phyloP scores from a whole-genome alignment of 345 rosid genomes.

The Erucastrum elatum region DNA sequence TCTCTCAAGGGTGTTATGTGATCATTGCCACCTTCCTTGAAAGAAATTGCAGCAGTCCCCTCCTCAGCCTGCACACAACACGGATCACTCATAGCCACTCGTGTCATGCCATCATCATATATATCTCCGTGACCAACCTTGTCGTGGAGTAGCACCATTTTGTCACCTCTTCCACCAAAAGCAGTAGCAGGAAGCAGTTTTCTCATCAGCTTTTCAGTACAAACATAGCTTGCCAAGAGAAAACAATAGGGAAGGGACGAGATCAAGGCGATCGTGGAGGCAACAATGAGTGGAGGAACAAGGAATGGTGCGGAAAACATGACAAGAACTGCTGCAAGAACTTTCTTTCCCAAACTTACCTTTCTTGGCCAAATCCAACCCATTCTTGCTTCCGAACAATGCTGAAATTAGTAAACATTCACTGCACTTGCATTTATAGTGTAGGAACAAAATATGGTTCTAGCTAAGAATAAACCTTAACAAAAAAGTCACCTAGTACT shows the following conservation, averaged over 20 bases:
- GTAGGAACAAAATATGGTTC: slow-evolving; percentile 2
- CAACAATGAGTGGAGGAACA: slow-evolving; percentile 64
- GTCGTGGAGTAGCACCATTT: neutral
- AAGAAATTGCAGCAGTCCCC: neutral
- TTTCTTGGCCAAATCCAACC: slow-evolving; percentile 57
- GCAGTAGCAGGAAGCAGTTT: slow-evolving; percentile 54
- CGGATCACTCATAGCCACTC: slow-evolving; percentile 13
- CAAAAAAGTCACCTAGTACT: neutral
- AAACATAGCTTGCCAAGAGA: slow-evolving; percentile 66
- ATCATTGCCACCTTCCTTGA: neutral
- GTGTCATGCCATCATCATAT: slow-evolving; percentile 5
- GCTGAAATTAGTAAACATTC: neutral
- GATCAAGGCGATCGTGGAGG: slow-evolving; percentile 57
- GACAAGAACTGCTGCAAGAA: slow-evolving; percentile 54
- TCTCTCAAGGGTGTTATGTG: slow-evolving; percentile 25
- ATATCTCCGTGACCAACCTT: slow-evolving; percentile 24
- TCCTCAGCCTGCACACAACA: slow-evolving; percentile 13
- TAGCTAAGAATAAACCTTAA: neutral
- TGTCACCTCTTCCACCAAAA: slow-evolving; percentile 27
- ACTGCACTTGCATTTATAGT: slow-evolving; percentile 1
- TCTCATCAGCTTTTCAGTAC: slow-evolving; percentile 68
- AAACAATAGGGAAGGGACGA: slow-evolving; percentile 63
- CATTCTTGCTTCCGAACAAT: slow-evolving; percentile 30
- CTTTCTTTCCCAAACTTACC: slow-evolving; percentile 52
- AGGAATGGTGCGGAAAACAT: slow-evolving; percentile 60